Conservation (phyloP, 768 basidiomycete genomes). For the Suillus sp. region DNA sequence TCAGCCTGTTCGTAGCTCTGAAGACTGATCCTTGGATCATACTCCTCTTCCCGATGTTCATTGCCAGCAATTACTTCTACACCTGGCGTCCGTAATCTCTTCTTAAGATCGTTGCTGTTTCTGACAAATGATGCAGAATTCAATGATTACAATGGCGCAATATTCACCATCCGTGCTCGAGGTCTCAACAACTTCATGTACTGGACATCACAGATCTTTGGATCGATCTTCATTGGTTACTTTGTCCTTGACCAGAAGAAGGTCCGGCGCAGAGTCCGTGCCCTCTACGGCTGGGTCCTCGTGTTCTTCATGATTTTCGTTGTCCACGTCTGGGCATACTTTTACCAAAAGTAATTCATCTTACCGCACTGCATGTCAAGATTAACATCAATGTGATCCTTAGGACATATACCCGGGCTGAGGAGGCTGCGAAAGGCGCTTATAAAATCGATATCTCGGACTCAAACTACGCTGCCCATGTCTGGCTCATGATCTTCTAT, state of each 20-base stretch:
- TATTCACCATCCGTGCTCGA: conserved; percentile 82
- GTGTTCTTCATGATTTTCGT: conserved; percentile 66
- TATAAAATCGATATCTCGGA: conserved; percentile 62
- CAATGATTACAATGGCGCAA: conserved; percentile 74
- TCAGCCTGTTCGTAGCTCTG: conserved; percentile 67
- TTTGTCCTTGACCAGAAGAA: conserved; percentile 58
- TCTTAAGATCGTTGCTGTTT: neutral
- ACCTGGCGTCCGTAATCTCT: conserved; percentile 65
- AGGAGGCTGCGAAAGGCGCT: conserved; percentile 38
- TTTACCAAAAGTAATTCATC: conserved; percentile 66
- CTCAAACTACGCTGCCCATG: conserved; percentile 51
- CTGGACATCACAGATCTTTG: conserved; percentile 78
- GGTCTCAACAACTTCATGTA: conserved; percentile 79
- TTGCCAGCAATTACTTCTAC: conserved; percentile 84
- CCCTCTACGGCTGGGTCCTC: conserved; percentile 69
- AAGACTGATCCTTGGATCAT: conserved; percentile 72
- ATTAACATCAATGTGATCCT: neutral
- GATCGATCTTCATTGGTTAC: conserved; percentile 71
- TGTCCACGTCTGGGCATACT: conserved; percentile 77
- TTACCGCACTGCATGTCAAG: neutral
- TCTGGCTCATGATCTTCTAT: conserved; percentile 70
- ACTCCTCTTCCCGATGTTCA: conserved; percentile 83
- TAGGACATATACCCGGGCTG: conserved; percentile 58
- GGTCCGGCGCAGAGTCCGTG: conserved; percentile 65
- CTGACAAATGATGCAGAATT: conserved; percentile 54